Evolutionary conservation across 1,284 basidiomycete species (phyloP), one percentile per base, ranked within the genome.

Genomic region (Exsudoporus floridanus): DNA sequence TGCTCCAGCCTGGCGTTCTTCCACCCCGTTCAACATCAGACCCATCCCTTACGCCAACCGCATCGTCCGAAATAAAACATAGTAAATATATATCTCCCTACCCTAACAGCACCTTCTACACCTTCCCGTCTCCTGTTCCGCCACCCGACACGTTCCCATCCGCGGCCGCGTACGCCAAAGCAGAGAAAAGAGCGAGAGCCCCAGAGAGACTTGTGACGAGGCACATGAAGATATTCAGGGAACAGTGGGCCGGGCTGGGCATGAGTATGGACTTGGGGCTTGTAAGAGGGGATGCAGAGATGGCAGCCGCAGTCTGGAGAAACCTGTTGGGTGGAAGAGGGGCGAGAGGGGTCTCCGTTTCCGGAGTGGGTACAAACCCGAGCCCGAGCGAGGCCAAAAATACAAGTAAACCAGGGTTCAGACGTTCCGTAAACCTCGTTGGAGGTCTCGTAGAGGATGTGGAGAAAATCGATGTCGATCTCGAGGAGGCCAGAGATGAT

Each of bases 161-260:
- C 1, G 21, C 55, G 45, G 60, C 48, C 34, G 64, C 49, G 43
- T 61, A 55, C 51, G 60, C 34, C 28, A 63, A 61, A 63, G 73
- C 53, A 54, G 62, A 58, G 73, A 69, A 67, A 67, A 63, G 51
- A 67, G 74, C 76, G 9, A 75, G 80, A 34, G 88, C 88, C 30
- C 85, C 94, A 46, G 85, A 92, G 68, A 75, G 86, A 6, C 80
- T 96, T 33, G 87, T 99, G 54, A 87, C 86, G 50, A 85, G 87
- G 43, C 94, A 98, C 71, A 91, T 99, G 92, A 88, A 90, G 67
- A 86, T 90, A 46, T 83, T 97, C 79, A 89, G 90, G 57, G 88
- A 95, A 70, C 94, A 98, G 70, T 97, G 92, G 86, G 82, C 87
- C 8, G 96, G 96, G 1, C 78, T 92, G 54, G 82, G 86, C 5